phyloP scores from a whole-genome alignment of 768 basidiomycete species.

The Melanogaster broomeanus region DNA sequence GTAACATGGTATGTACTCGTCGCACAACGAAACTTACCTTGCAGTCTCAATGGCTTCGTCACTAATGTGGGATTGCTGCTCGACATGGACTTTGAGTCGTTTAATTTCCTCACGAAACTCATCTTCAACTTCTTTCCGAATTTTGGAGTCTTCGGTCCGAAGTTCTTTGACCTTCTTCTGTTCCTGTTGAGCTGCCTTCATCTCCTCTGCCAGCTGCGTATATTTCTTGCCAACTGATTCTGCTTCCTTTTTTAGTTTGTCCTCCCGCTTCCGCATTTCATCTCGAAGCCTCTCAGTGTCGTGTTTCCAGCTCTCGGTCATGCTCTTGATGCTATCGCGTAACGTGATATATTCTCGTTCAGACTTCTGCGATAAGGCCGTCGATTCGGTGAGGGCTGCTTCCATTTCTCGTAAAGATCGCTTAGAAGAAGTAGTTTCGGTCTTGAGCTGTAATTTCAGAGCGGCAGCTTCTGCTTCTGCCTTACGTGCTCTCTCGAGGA shows the following conservation, averaged over 20 bases:
- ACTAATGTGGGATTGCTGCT: slow-evolving; percentile 53
- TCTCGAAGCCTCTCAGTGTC: slow-evolving; percentile 72
- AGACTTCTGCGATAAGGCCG: slow-evolving; percentile 73
- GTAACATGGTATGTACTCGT: not conserved
- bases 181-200: slow-evolving; percentile 50
- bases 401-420: slow-evolving; percentile 84
- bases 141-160: slow-evolving; percentile 48
- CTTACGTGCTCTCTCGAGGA: slow-evolving; percentile 82
- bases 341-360: slow-evolving; percentile 83
- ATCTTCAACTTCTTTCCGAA: slow-evolving; percentile 59
- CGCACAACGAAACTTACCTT: slow-evolving; percentile 43
- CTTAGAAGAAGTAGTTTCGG: slow-evolving; percentile 71
- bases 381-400: slow-evolving; percentile 67
- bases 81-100: slow-evolving; percentile 52
- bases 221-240: slow-evolving; percentile 75
- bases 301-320: slow-evolving; percentile 71
- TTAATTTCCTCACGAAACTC: slow-evolving; percentile 60
- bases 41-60: slow-evolving; percentile 63
- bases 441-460: slow-evolving; percentile 72
- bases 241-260: slow-evolving; percentile 64
- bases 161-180: slow-evolving; percentile 51
- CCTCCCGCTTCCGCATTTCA: slow-evolving; percentile 77
- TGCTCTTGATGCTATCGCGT: slow-evolving; percentile 71
- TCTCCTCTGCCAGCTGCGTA: slow-evolving; percentile 58
- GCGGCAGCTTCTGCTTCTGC: slow-evolving; percentile 75